Percentiles rank a stretch among this genome's conserved stretches.
Evolutionary conservation across 495 filamentous ascomycete species (phyloP).

Genomic region (Penicillium ucsense): DNA sequence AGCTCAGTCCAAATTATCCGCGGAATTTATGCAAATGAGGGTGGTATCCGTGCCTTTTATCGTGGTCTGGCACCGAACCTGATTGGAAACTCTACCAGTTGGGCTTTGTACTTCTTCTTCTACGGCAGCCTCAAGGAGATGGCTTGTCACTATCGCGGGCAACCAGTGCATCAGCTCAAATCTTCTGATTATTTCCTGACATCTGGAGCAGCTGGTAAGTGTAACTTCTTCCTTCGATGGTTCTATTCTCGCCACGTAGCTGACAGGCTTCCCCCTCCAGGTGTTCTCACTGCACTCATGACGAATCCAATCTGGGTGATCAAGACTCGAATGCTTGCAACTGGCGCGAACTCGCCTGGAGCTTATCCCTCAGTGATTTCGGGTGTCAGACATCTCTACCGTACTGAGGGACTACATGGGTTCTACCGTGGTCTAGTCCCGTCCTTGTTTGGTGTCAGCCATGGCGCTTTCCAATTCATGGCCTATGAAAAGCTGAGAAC

Average conservation of each 20-base stretch:
- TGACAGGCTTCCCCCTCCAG: constrained; percentile 14
- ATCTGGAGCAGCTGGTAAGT: constrained; percentile 60
- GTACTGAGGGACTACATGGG: constrained; percentile 60
- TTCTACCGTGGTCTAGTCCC: constrained; percentile 81
- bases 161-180: constrained; percentile 31
- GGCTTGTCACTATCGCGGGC: constrained; percentile 17
- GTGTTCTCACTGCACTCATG: constrained; percentile 60
- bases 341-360: constrained; percentile 57
- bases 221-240: neutral
- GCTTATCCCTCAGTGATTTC: constrained; percentile 71
- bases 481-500: constrained; percentile 85
- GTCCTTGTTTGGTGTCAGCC: constrained; percentile 79
- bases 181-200: constrained; percentile 76
- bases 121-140: constrained; percentile 50
- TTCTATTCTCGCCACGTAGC: too few species aligned
- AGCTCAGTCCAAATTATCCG: constrained; percentile 46
- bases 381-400: constrained; percentile 55
- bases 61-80: constrained; percentile 84
- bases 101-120: constrained; percentile 84
- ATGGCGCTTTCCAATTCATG: constrained; percentile 93
- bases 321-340: constrained; percentile 94
- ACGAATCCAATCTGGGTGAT: constrained; percentile 99
- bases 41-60: constrained; percentile 62
- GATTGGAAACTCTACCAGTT: constrained; percentile 79
- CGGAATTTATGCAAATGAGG: constrained; percentile 47